Percentiles rank a stretch among this genome's conserved stretches.
Conservation (phyloP, 768 basidiomycete species). For the Cystobasidium onofrii region DNA sequence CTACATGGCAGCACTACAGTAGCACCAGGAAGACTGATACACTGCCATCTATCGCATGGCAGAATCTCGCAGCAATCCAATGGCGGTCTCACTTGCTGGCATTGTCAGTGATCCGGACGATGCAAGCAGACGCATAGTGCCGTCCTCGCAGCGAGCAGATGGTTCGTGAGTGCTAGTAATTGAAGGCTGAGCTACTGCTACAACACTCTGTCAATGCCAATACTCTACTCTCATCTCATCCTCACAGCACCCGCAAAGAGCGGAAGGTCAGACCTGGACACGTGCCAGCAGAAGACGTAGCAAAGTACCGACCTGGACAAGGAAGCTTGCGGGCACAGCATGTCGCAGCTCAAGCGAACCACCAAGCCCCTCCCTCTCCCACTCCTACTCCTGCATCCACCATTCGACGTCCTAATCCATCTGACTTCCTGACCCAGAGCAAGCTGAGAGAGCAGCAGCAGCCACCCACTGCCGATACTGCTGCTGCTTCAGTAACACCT, state of each 20-base stretch:
- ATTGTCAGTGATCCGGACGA: slow-evolving; percentile 17
- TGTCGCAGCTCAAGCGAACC: background rate
- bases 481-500: background rate
- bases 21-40: background rate
- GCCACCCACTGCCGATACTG: background rate
- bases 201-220: too few species aligned
- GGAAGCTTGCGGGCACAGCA: slow-evolving; percentile 3
- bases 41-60: background rate
- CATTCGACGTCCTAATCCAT: background rate
- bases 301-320: slow-evolving; percentile 18
- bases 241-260: slow-evolving; percentile 19
- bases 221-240: too few species aligned
- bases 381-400: background rate
- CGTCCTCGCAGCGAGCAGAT: background rate
- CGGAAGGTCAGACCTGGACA: slow-evolving; percentile 2
- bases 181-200: too few species aligned
- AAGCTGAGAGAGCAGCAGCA: background rate
- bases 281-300: slow-evolving; percentile 22
- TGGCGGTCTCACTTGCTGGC: slow-evolving; percentile 5
- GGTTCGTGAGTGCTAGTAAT: background rate
- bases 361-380: slow-evolving; percentile 13
- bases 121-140: slow-evolving; percentile 6
- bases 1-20: too few species aligned
- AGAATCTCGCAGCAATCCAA: background rate
- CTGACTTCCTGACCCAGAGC: slow-evolving; percentile 8